A percentile compares a stretch with the other conserved stretches of the same genome.
Conservation (phyloP, 1,284 basidiomycete species). For the Anthracocystis setariae region DNA sequence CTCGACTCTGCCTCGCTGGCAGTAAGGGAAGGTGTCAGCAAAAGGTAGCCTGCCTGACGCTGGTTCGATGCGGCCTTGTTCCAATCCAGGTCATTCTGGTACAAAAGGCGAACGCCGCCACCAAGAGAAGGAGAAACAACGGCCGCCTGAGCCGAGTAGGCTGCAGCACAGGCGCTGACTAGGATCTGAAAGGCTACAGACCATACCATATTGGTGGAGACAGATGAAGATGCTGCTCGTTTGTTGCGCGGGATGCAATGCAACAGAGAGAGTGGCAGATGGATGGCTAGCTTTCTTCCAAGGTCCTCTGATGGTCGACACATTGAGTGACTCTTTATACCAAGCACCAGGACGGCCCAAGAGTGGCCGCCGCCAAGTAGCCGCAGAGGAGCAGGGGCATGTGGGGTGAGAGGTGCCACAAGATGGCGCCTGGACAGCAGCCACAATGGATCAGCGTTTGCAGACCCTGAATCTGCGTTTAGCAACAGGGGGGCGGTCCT, state of each 20-base stretch:
- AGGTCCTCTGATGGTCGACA: no score
- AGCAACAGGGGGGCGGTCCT: no score
- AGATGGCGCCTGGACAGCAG: no score
- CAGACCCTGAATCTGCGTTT: no score
- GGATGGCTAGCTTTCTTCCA: no score
- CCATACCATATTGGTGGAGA: slow-evolving; percentile 6
- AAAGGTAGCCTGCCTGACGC: slow-evolving; percentile 47
- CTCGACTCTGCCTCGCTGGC: slow-evolving; percentile 30
- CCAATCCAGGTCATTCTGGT: slow-evolving; percentile 57
- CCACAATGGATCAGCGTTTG: no score
- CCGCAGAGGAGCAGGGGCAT: no score
- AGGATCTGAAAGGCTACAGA: slow-evolving; percentile 2
- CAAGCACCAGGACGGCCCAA: no score
- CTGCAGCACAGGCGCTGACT: slow-evolving; percentile 1
- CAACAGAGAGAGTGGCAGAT: no score
- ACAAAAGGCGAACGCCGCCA: slow-evolving; percentile 44
- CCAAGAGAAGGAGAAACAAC: slow-evolving; percentile 4
- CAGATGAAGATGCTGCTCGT: background rate
- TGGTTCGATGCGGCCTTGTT: slow-evolving; percentile 25
- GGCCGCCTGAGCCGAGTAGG: slow-evolving; percentile 7
- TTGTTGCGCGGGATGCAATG: no score
- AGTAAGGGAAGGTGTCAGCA: slow-evolving; percentile 25
- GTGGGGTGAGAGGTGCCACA: no score
- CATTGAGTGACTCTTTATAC: background rate
- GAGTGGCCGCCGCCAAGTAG: no score